phyloP scores from a whole-genome alignment of 257 asterid species.

The Primulina eburnea region DNA sequence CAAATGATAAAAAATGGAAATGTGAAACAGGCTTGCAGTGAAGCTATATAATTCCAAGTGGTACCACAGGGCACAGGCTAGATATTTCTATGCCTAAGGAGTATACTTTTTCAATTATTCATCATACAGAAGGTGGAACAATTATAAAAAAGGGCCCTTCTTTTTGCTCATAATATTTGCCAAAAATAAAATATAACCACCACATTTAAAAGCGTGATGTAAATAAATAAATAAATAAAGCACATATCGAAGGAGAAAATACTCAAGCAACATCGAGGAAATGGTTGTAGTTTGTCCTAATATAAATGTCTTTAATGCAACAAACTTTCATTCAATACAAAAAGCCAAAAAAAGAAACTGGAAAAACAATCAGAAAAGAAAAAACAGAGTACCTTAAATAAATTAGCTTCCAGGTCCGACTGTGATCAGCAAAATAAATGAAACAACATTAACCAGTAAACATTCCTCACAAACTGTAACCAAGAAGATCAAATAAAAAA shows the following conservation, averaged over 20 bases:
- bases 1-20: neutral
- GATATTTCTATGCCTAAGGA: neutral
- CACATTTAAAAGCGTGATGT: neutral
- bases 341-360: neutral
- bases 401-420: conserved; percentile 89
- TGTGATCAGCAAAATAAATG: conserved; percentile 69
- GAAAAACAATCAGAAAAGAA: conserved; percentile 15
- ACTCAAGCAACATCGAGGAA: neutral
- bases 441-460: conserved; percentile 14
- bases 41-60: neutral
- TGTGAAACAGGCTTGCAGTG: neutral
- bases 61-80: neutral
- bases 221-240: neutral
- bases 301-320: neutral
- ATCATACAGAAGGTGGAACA: neutral
- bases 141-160: neutral
- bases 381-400: conserved; percentile 68
- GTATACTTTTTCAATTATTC: neutral
- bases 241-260: neutral
- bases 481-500: conserved; percentile 14
- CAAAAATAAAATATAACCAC: neutral
- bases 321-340: neutral
- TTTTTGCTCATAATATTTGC: neutral
- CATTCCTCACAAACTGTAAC: conserved; percentile 1
- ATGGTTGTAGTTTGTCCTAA: neutral